A percentile compares a stretch with the other conserved stretches of the same genome.
Evolutionary conservation across 2,329 filamentous ascomycete genomes (phyloP).

Genomic region (Cladosporium sp.): DNA sequence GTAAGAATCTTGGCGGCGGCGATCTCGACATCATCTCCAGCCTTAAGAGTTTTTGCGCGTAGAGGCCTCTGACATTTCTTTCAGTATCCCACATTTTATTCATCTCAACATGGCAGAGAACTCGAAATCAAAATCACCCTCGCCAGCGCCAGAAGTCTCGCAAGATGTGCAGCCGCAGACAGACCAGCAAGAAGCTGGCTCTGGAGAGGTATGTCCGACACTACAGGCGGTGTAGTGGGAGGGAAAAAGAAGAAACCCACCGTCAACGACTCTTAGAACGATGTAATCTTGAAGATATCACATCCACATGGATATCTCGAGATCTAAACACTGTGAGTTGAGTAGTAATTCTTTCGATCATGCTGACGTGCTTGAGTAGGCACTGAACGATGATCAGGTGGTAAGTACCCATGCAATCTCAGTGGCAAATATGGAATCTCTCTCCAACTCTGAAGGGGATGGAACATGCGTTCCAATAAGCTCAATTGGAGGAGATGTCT

Average conservation of each 20-base stretch:
- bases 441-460: conserved; percentile 24
- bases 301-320: too few relatives aligned
- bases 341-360: conserved; percentile 10
- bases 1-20: neutral
- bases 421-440: neutral
- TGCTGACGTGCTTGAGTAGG: conserved; percentile 12
- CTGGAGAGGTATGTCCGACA: conserved; percentile 12
- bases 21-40: too few relatives aligned
- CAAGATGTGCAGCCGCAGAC: neutral
- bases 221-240: conserved; percentile 5
- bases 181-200: neutral
- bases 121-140: conserved; percentile 2
- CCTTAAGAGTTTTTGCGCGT: too few relatives aligned
- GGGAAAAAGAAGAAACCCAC: neutral
- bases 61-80: too few relatives aligned
- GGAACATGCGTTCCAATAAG: conserved; percentile 28
- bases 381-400: conserved; percentile 8
- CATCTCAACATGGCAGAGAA: conserved; percentile 12
- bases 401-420: conserved; percentile 11
- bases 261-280: neutral
- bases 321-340: conserved; percentile 2
- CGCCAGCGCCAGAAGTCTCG: neutral
- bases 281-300: too few relatives aligned
- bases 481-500: neutral
- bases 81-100: neutral